phyloP scores from a whole-genome alignment of 768 basidiomycete genomes.

The Auriscalpium orientale region DNA sequence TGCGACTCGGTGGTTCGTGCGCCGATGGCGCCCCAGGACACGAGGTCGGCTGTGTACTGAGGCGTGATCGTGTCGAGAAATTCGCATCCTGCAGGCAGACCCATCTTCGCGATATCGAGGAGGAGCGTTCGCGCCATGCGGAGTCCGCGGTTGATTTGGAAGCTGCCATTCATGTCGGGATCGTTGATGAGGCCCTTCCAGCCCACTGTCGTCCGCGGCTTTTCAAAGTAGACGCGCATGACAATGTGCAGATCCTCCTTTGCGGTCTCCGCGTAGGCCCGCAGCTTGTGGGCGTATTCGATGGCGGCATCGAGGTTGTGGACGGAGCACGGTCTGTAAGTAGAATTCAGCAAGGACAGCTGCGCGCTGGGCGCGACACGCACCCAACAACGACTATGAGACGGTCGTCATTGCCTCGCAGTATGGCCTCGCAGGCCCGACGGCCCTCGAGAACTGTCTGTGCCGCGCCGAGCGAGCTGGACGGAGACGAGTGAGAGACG shows the following conservation, averaged over 20 bases:
- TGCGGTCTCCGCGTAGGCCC: conserved; percentile 70
- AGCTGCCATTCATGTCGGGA: conserved; percentile 86
- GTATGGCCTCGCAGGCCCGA: conserved; percentile 64
- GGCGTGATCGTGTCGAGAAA: conserved; percentile 76
- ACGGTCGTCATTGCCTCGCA: conserved; percentile 86
- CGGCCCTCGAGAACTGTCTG: conserved; percentile 89
- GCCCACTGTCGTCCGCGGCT: conserved; percentile 91
- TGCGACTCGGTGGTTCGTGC: conserved; percentile 90
- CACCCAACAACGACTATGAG: conserved; percentile 88
- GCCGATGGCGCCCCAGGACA: conserved; percentile 95
- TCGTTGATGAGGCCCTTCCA: conserved; percentile 99
- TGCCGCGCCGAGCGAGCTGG: conserved; percentile 69
- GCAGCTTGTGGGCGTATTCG: conserved; percentile 78
- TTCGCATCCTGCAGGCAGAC: conserved; percentile 93
- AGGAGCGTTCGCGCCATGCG: conserved; percentile 82
- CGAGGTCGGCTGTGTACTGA: conserved; percentile 91
- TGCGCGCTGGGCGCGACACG: conserved; percentile 16
- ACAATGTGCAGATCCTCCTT: conserved; percentile 87
- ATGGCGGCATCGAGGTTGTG: conserved; percentile 82
- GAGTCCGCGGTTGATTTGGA: conserved; percentile 95
- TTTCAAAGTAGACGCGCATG: conserved; percentile 99
- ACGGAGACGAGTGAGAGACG: not conserved
- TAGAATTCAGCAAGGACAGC: not conserved
- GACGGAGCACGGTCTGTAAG: conserved; percentile 81
- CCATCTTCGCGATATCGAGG: conserved; percentile 83